phyloP scores from a whole-genome alignment of 768 basidiomycete genomes.

The Pleurotus eryngii region DNA sequence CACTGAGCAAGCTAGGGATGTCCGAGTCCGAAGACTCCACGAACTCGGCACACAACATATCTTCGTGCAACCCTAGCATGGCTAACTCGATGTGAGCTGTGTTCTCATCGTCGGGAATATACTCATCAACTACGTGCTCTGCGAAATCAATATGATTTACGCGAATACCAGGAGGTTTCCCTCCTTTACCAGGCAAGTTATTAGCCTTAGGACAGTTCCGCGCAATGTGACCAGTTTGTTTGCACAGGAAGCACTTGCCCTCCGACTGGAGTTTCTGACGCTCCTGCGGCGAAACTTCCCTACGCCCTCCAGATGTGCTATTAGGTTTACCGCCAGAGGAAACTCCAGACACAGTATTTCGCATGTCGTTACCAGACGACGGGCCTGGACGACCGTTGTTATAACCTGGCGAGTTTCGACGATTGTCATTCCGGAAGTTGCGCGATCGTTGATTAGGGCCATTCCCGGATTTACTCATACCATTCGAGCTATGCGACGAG shows the following conservation, averaged over 20 bases:
- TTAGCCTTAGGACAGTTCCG: slow-evolving; percentile 25
- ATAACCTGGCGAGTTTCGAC: too few species aligned
- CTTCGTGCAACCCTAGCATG: background rate
- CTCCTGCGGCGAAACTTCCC: slow-evolving; percentile 11
- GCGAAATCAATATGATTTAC: background rate
- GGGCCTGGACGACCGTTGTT: too few species aligned
- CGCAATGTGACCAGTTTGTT: slow-evolving; percentile 22
- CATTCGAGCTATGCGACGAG: background rate
- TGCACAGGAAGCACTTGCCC: slow-evolving; percentile 26
- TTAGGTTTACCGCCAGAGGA: background rate
- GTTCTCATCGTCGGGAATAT: background rate
- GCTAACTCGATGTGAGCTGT: background rate
- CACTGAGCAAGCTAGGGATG: background rate
- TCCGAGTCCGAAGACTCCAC: too few species aligned
- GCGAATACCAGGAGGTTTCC: background rate
- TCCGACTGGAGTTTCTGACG: slow-evolving; percentile 9
- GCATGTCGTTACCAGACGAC: background rate
- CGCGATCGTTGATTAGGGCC: too few species aligned
- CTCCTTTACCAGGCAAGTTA: slow-evolving; percentile 2
- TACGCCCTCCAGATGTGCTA: background rate
- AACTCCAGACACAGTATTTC: background rate
- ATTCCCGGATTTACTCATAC: too few species aligned
- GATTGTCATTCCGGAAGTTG: too few species aligned
- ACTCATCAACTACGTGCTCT: background rate
- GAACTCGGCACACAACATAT: background rate